These are phyloP conservation scores for Tolypocladium ophioglossoides DNA, from an alignment of 2,329 filamentous ascomycete species.

Conservation along the genomic window DNA sequence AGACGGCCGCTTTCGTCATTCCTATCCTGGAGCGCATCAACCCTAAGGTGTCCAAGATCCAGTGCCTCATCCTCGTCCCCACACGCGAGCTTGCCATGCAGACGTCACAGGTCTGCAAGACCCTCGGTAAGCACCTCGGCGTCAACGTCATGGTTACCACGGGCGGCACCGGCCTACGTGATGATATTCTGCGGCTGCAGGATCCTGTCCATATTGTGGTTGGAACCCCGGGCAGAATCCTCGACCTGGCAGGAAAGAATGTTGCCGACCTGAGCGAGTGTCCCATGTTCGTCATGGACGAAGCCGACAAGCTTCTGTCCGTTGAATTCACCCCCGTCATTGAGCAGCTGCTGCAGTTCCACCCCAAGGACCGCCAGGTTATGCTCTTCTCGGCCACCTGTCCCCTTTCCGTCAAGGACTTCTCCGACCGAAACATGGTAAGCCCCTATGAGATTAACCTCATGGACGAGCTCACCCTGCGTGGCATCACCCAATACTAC, in stretches of 20 bases:
- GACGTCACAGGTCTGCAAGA: slow-evolving; percentile 99
- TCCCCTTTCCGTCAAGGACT: slow-evolving; percentile 91
- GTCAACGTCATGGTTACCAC: slow-evolving; percentile 99
- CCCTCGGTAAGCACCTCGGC: slow-evolving; percentile 88
- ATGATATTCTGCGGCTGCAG: slow-evolving; percentile 91
- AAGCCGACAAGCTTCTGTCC: slow-evolving; percentile 95
- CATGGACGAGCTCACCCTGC: slow-evolving; percentile 96
- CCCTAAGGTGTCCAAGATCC: slow-evolving; percentile 90
- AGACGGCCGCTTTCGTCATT: slow-evolving; percentile 96
- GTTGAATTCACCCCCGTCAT: slow-evolving; percentile 96
- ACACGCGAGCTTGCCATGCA: slow-evolving; percentile 95
- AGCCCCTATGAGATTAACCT: slow-evolving; percentile 97
- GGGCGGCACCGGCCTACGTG: slow-evolving; percentile 85
- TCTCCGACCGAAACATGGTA: slow-evolving; percentile 96
- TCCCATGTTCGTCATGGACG: slow-evolving; percentile 98
- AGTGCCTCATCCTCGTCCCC: slow-evolving; percentile 91
- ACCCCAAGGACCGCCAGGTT: slow-evolving; percentile 94
- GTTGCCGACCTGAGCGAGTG: slow-evolving; percentile 94
- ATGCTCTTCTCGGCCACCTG: slow-evolving; percentile 99
- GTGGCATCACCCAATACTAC: slow-evolving; percentile 98
- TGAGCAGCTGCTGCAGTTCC: slow-evolving; percentile 88
- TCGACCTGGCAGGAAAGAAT: slow-evolving; percentile 91
- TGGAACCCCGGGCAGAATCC: slow-evolving; percentile 89
- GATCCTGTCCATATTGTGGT: slow-evolving; percentile 96
- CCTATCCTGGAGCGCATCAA: slow-evolving; percentile 93